phyloP scores from a whole-genome alignment of 2,329 filamentous ascomycete species.

The Talaromyces sp. region DNA sequence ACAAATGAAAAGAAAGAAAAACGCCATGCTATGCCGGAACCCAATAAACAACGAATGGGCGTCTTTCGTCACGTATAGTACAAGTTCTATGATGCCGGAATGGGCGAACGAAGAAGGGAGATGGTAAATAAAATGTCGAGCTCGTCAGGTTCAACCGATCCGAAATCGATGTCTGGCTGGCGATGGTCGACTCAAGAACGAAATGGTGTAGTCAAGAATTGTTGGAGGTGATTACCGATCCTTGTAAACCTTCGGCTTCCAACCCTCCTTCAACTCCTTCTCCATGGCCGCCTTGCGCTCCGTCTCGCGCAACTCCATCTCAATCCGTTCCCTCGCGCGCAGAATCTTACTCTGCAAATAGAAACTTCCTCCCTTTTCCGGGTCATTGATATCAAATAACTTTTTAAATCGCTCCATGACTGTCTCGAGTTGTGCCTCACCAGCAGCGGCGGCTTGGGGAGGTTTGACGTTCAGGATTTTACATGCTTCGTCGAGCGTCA shows the following conservation, averaged over 20 bases:
- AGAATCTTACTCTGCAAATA: slow-evolving; percentile 97
- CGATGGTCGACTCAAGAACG: neutral
- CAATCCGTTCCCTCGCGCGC: slow-evolving; percentile 85
- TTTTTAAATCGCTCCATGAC: slow-evolving; percentile 88
- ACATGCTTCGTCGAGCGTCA: slow-evolving; percentile 95
- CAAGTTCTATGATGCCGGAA: slow-evolving; percentile 20
- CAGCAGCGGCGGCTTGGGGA: slow-evolving; percentile 59
- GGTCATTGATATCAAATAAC: slow-evolving; percentile 91
- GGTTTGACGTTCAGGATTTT: slow-evolving; percentile 95
- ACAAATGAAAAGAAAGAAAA: slow-evolving; percentile 25
- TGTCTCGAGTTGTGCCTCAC: slow-evolving; percentile 73
- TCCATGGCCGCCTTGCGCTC: slow-evolving; percentile 71
- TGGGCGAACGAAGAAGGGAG: slow-evolving; percentile 18
- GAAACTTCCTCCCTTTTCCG: slow-evolving; percentile 93
- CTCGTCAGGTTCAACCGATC: neutral
- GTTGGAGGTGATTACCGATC: slow-evolving; percentile 57
- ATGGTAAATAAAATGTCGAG: slow-evolving; percentile 14
- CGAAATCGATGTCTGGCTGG: neutral
- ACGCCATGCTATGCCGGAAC: slow-evolving; percentile 45
- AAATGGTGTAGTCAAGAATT: neutral
- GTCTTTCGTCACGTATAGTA: slow-evolving; percentile 19
- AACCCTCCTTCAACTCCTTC: slow-evolving; percentile 77
- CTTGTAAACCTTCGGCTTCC: slow-evolving; percentile 94
- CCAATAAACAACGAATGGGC: slow-evolving; percentile 15
- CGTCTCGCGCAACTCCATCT: slow-evolving; percentile 75